Conservation (phyloP, 108 stramenopile genomes). For the Epithemia pelagica region DNA sequence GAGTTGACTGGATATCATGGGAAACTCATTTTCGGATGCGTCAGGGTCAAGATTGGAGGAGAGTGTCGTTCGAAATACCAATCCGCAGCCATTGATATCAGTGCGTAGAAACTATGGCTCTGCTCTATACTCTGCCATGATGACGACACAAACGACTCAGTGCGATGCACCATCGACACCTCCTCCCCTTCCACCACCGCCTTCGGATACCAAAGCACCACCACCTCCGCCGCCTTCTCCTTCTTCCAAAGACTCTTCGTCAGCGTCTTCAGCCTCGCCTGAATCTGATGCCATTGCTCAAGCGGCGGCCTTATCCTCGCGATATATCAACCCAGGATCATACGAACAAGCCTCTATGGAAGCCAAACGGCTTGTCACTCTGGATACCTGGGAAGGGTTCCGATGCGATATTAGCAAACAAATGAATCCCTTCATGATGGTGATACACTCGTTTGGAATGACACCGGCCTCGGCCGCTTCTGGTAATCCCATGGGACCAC, state of each 20-base stretch:
- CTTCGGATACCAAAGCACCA: background rate
- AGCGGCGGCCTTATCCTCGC: constrained; percentile 34
- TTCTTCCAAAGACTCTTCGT: constrained; percentile 7
- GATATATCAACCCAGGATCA: constrained; percentile 67
- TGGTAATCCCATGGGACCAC: constrained; percentile 63
- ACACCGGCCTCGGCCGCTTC: background rate
- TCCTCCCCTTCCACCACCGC: background rate
- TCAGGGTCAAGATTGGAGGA: too few relatives aligned
- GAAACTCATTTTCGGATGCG: too few relatives aligned
- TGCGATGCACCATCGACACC: constrained; percentile 1
- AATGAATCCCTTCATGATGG: constrained; percentile 71
- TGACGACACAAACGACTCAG: background rate
- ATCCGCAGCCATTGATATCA: background rate
- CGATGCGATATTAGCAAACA: constrained; percentile 83
- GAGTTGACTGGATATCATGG: too few relatives aligned
- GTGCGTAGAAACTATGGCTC: background rate
- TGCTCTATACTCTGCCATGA: background rate
- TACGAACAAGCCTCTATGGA: constrained; percentile 66
- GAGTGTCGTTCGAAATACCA: too few relatives aligned
- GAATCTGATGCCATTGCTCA: constrained; percentile 29
- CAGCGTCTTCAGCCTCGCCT: constrained; percentile 7
- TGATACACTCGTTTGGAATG: constrained; percentile 70
- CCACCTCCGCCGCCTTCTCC: constrained; percentile 27
- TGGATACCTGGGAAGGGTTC: constrained; percentile 77
- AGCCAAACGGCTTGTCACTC: constrained; percentile 51